A percentile compares a stretch with the other conserved stretches of the same genome.
phyloP scores from a whole-genome alignment of 2,329 filamentous ascomycete species.

The Paraphoma sp. region DNA sequence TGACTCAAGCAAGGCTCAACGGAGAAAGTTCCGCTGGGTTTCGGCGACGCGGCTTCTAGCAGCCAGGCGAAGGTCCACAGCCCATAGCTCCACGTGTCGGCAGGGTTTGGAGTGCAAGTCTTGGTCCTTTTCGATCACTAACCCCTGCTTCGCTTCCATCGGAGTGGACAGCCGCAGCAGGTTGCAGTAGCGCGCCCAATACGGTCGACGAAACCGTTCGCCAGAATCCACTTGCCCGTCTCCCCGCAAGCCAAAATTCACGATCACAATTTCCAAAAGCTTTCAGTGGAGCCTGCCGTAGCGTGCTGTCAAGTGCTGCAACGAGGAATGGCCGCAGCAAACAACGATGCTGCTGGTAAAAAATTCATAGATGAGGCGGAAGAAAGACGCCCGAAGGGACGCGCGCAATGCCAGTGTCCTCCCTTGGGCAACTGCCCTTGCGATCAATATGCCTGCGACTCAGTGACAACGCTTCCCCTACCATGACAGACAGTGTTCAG shows the following conservation, averaged over 20 bases:
- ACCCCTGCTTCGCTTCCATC: conserved; percentile 46
- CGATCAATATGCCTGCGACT: background rate
- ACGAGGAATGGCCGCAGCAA: conserved; percentile 14
- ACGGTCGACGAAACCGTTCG: conserved; percentile 35
- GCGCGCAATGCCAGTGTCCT: conserved; percentile 11
- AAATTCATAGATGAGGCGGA: conserved; percentile 3
- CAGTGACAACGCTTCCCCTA: background rate
- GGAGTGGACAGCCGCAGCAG: conserved; percentile 44
- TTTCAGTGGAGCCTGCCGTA: conserved; percentile 28
- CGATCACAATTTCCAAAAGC: conserved; percentile 34
- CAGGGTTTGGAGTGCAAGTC: conserved; percentile 41
- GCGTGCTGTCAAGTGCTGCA: conserved; percentile 17
- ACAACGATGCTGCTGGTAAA: conserved; percentile 26
- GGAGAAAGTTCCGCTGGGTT: conserved; percentile 15
- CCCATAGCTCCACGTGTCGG: conserved; percentile 42
- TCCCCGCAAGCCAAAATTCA: conserved; percentile 46
- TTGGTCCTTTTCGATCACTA: conserved; percentile 29
- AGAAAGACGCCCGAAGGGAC: conserved; percentile 4
- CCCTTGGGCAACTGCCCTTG: conserved; percentile 17
- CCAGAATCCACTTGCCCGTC: conserved; percentile 40
- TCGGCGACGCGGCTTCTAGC: conserved; percentile 31
- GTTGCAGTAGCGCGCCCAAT: conserved; percentile 42
- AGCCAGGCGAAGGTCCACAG: conserved; percentile 30
- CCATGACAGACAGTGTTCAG: background rate
- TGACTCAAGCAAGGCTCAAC: conserved; percentile 14